A percentile compares a stretch with the other conserved stretches of the same genome.
Conservation (phyloP, 78 protist genomes). For the Dictyostelium citrinum region DNA sequence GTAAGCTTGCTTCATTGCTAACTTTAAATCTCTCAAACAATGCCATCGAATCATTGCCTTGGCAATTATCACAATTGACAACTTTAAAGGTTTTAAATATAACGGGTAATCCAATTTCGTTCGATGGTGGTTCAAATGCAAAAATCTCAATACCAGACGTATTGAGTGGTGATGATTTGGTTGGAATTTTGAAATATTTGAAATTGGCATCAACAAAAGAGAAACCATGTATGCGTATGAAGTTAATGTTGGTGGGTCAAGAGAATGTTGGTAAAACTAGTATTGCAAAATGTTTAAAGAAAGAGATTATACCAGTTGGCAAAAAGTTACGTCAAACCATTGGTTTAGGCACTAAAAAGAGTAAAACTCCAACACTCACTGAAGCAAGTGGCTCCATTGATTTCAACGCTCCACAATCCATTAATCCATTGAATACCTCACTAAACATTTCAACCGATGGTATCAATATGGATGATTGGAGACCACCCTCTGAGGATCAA, state of each 20-base stretch:
- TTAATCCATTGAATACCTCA: slow-evolving; percentile 59
- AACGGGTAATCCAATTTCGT: slow-evolving; percentile 32
- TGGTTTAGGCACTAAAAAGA: slow-evolving; percentile 9
- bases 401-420: neutral
- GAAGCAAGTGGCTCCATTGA: neutral
- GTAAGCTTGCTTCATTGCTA: slow-evolving; percentile 6
- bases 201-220: neutral
- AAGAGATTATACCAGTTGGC: slow-evolving; percentile 43
- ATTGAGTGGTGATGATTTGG: slow-evolving; percentile 12
- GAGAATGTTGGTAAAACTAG: slow-evolving; percentile 80
- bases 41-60: slow-evolving; percentile 65
- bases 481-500: slow-evolving; percentile 35
- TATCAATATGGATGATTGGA: slow-evolving; percentile 80
- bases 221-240: slow-evolving; percentile 64
- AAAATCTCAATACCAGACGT: slow-evolving; percentile 23
- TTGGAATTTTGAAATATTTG: neutral
- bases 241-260: slow-evolving; percentile 80
- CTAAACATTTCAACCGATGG: slow-evolving; percentile 68
- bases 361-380: neutral
- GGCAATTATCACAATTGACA: slow-evolving; percentile 73
- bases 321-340: slow-evolving; percentile 57
- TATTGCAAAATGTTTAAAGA: slow-evolving; percentile 73
- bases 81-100: slow-evolving; percentile 50
- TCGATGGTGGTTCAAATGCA: neutral
- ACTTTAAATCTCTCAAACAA: slow-evolving; percentile 57